Base-by-base conservation (phyloP, 2,329 filamentous ascomycete genomes). In the Lizonia empirigonia region DNA sequence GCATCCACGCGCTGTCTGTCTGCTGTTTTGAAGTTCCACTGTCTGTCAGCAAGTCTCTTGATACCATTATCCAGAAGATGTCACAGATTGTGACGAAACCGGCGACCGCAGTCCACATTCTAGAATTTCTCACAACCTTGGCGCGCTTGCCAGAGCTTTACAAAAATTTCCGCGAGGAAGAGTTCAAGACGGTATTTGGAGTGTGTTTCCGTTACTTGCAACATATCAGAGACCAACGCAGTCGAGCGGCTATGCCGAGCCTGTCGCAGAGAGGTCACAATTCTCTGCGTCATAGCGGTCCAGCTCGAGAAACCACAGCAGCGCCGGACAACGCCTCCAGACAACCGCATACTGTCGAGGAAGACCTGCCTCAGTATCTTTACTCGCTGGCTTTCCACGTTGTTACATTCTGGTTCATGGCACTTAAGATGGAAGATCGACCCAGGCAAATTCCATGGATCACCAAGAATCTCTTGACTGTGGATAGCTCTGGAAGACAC, bases 341-440 rank as follows among this genome's bases (percentile, higher is more conserved):
- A 13, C 68, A 63, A 72, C 67, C 53, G 68, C 51, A 75, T 73
- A 48, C 69, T 58, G 65, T 77, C 56, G 80, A 86, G 7, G 89
- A 94, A 55, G 90, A 94, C 59, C 80, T 96, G 40, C 91, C 92
- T 4, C 89, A 94, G 72, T 99, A 99, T 70, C 90, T 99, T 20
- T 94, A 95, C 71, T 89, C 91, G 1, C 78, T 97, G 44, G 93
- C 93, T 7, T 96, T 96, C 69, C 92, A 97, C 70, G 91, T 96
- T 62, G 92, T 99, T 59, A 88, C 91, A 1, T 97, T 96, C 69
- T 99, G 94, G 94, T 99, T 97, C 70, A 81, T 99, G 61, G 89
- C 91, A 1, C 73, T 99, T 62, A 93, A 91, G 66, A 81, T 96
- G 42, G 84, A 87, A 29, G 91, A 97, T 68, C 86, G 94, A 41